Percentiles rank a stretch among this genome's conserved stretches.
These are phyloP conservation scores for Fulvia fulva DNA, from an alignment of 2,329 filamentous ascomycete genomes.

Conservation along the genomic window DNA sequence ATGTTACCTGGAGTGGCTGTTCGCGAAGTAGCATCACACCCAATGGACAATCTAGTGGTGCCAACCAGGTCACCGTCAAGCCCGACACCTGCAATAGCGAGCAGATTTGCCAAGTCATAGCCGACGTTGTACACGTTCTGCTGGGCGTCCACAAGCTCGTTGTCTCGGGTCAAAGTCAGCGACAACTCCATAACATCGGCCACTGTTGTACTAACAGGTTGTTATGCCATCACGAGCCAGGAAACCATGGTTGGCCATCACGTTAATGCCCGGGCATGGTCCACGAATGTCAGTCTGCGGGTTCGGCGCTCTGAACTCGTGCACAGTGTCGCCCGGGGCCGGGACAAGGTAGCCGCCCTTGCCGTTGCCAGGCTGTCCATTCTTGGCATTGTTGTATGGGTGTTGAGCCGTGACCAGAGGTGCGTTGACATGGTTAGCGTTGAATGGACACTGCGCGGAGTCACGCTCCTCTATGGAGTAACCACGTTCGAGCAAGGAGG, in stretches of 20 bases:
- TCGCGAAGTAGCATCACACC: slow-evolving; percentile 40
- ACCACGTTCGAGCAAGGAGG: slow-evolving; percentile 24
- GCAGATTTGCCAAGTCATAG: slow-evolving; percentile 37
- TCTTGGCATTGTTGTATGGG: slow-evolving; percentile 40
- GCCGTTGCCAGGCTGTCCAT: slow-evolving; percentile 38
- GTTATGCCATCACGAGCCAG: slow-evolving; percentile 2
- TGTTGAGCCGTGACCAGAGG: slow-evolving; percentile 28
- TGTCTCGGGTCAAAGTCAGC: slow-evolving; percentile 23
- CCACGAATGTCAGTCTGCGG: slow-evolving; percentile 37
- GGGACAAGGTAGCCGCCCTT: slow-evolving; percentile 42
- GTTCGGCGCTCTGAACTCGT: slow-evolving; percentile 35
- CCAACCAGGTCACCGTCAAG: slow-evolving; percentile 12
- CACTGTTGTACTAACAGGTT: neutral
- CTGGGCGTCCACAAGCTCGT: slow-evolving; percentile 39
- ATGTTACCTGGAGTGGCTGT: slow-evolving; percentile 31
- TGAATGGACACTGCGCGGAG: slow-evolving; percentile 36
- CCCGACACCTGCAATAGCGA: slow-evolving; percentile 28
- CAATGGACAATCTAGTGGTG: slow-evolving; percentile 40
- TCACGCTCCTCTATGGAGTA: slow-evolving; percentile 1
- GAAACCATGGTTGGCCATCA: slow-evolving; percentile 41
- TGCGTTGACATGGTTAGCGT: slow-evolving; percentile 38
- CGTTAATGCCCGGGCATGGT: slow-evolving; percentile 34
- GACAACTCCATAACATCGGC: neutral
- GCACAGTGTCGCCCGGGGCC: slow-evolving; percentile 37
- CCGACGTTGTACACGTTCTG: slow-evolving; percentile 44